Conservation (phyloP, 1,284 basidiomycete species). For the Vanrija humicola region DNA sequence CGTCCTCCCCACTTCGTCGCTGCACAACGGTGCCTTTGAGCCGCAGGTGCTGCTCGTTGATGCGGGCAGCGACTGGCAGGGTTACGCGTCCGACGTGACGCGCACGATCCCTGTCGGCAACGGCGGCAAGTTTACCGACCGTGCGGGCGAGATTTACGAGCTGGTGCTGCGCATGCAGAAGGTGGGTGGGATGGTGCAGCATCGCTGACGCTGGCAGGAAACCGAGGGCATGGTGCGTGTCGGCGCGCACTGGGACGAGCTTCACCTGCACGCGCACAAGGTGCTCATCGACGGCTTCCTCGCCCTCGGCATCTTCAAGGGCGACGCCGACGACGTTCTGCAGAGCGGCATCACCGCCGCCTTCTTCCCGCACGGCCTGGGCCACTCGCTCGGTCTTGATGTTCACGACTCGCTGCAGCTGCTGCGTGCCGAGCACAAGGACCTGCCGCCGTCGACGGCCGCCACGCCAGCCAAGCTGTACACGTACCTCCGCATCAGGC, state of each 20-base stretch:
- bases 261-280: constrained; percentile 75
- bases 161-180: constrained; percentile 84
- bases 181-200: constrained; percentile 47
- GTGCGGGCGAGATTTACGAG: constrained; percentile 73
- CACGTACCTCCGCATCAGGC: constrained; percentile 68
- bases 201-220: neutral
- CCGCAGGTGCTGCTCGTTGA: constrained; percentile 86
- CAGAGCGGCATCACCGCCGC: constrained; percentile 69
- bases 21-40: constrained; percentile 38
- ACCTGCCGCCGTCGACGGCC: constrained; percentile 27
- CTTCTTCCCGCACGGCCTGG: constrained; percentile 86
- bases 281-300: constrained; percentile 74
- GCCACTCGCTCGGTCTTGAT: constrained; percentile 82
- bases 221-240: constrained; percentile 62
- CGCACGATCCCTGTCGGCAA: constrained; percentile 63
- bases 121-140: constrained; percentile 74
- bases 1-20: constrained; percentile 11
- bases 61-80: constrained; percentile 83
- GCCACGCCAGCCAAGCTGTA: constrained; percentile 63
- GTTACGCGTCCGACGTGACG: constrained; percentile 48
- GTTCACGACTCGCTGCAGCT: constrained; percentile 61
- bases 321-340: constrained; percentile 61
- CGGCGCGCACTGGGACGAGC: constrained; percentile 75
- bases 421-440: constrained; percentile 27
- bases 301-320: constrained; percentile 76